Conservation (phyloP, 2,329 filamentous ascomycete species). For the Epichloe aotearoae region DNA sequence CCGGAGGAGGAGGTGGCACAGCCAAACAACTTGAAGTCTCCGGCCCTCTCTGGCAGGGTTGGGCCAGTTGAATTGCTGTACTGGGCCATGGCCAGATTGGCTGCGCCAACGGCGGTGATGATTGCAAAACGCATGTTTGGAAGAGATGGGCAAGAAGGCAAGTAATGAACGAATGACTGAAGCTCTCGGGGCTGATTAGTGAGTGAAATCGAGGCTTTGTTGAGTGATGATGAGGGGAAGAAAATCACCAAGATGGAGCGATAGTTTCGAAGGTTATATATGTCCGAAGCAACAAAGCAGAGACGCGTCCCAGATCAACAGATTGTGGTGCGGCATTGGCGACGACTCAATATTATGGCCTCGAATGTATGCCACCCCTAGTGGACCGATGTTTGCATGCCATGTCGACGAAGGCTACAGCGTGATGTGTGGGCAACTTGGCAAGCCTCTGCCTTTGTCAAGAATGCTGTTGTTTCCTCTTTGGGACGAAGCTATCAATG, state of each 20-base stretch:
- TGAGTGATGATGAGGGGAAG: slow-evolving; percentile 9
- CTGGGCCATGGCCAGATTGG: slow-evolving; percentile 17
- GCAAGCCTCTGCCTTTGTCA: neutral
- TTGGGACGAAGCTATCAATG: neutral
- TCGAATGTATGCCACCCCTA: neutral
- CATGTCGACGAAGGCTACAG: neutral
- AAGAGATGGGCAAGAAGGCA: slow-evolving; percentile 12
- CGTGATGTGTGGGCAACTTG: no score
- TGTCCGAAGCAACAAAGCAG: slow-evolving; percentile 8
- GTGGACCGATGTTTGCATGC: neutral
- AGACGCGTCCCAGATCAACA: slow-evolving; percentile 4
- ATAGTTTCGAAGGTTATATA: slow-evolving; percentile 17
- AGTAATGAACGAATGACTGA: slow-evolving; percentile 8
- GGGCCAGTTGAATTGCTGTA: slow-evolving; percentile 5
- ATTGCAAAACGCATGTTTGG: slow-evolving; percentile 17
- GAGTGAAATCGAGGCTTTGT: slow-evolving; percentile 20
- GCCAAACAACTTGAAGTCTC: slow-evolving; percentile 14
- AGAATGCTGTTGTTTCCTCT: slow-evolving; percentile 1
- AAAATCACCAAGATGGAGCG: slow-evolving; percentile 7
- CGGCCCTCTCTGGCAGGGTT: slow-evolving; percentile 9
- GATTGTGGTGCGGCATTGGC: neutral
- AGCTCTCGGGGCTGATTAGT: slow-evolving; percentile 15
- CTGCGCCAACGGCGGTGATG: slow-evolving; percentile 18
- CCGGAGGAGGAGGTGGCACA: slow-evolving; percentile 12
- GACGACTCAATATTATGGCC: neutral